These are phyloP conservation scores for Diversispora epigaea DNA, from an alignment of 192 early-diverging fungal genomes.

Conservation along the genomic window DNA sequence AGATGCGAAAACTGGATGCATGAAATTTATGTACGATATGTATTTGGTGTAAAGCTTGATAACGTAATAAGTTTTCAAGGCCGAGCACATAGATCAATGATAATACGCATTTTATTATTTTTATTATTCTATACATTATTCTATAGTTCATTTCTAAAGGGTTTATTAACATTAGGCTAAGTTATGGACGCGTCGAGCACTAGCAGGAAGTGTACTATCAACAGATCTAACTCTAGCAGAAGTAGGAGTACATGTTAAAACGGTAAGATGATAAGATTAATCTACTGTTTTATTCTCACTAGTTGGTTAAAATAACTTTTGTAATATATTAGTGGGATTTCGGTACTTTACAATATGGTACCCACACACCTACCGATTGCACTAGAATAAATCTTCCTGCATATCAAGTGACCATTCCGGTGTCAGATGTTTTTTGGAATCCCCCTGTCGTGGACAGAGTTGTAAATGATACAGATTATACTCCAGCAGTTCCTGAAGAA, in stretches of 20 bases:
- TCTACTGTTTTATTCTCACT: neutral
- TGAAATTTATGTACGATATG: neutral
- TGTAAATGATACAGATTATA: neutral
- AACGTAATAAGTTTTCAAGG: neutral
- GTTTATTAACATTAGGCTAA: slow-evolving; percentile 23
- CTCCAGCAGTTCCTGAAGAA: neutral
- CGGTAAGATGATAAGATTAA: slow-evolving; percentile 1
- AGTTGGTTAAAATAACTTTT: neutral
- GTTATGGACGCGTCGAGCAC: slow-evolving; percentile 19
- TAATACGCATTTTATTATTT: slow-evolving; percentile 7
- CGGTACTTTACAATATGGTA: slow-evolving; percentile 12
- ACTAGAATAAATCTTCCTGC: slow-evolving; percentile 7
- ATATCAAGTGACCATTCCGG: slow-evolving; percentile 22
- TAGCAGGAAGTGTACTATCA: slow-evolving; percentile 5
- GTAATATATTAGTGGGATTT: slow-evolving; percentile 13
- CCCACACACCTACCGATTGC: neutral
- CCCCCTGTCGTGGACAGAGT: neutral
- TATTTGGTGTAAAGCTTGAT: slow-evolving; percentile 22
- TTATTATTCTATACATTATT: neutral
- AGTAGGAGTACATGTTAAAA: neutral
- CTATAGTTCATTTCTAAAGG: neutral
- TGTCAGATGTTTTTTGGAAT: slow-evolving; percentile 9
- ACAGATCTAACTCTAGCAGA: slow-evolving; percentile 10
- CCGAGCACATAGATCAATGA: slow-evolving; percentile 15
- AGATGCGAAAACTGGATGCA: slow-evolving; percentile 17